Base-by-base conservation (phyloP, 805 yeast species). In the Monosporozyma yasuniensis region DNA sequence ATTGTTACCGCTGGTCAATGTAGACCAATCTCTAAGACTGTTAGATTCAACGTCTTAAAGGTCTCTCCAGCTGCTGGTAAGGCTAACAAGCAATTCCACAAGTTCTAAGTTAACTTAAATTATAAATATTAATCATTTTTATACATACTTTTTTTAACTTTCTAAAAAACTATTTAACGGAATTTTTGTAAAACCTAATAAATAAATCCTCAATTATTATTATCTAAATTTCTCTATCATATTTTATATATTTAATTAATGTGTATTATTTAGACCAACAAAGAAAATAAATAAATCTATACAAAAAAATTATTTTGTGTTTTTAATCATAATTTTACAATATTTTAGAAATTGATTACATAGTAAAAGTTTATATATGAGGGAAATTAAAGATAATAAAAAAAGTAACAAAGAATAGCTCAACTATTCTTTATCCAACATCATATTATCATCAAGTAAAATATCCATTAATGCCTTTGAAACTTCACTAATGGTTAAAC, bases 11-110 rank as follows among this genome's bases (percentile, higher is more conserved):
- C 93, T 76, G 99, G 99, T 75, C 99, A 93, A 82, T 93, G 99
- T 86, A 91, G 99, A 84, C 99, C 99, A 71, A 79, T 93, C 75
- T 93, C 99, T 71, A 93, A 93, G 81, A 93, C 99, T 68, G 97
- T 93, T 70, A 91, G 99, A 87, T 93, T 93, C 87, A 93, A 93
- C 84, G 99, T 93, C 71, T 80, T 93, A 72, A 89, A 90, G 79
- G 96, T 93, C 71, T 79, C 90, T 71, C 78, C 89, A 71, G 83
- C 93, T 73, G 78, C 81, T 68, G 87, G 90, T 74, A 84, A 85
- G 78, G 73, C 88, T 42, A 78, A 78, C 83, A 93, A 93, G 87
- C 88, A 87, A 80, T 93, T 93, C 83, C 69, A 89, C 78, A 93
- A 93, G 81, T 93, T 93, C 78, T 93, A 91, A 87, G 67, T 50